A percentile compares a stretch with the other conserved stretches of the same genome.
These are phyloP conservation scores for Phytophthora litchii DNA, from an alignment of 352 stramenopile genomes.

Conservation along the genomic window DNA sequence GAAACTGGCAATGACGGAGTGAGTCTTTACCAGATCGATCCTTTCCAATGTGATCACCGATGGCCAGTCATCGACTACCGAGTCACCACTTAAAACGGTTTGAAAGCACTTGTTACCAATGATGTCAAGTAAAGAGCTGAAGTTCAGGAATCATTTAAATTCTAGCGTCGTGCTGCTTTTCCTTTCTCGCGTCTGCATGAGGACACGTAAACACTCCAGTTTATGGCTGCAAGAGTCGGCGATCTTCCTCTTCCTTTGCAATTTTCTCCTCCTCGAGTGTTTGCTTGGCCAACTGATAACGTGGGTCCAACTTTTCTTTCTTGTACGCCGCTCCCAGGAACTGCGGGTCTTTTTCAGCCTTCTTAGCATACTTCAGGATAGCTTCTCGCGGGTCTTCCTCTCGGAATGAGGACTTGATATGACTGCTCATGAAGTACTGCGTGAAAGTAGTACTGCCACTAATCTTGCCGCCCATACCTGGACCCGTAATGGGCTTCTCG, in stretches of 20 bases:
- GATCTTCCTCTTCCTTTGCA: conserved; percentile 78
- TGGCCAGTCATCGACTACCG: too few relatives aligned
- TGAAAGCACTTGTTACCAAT: too few relatives aligned
- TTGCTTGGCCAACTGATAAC: conserved; percentile 74
- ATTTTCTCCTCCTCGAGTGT: conserved; percentile 85
- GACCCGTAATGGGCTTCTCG: conserved; percentile 75
- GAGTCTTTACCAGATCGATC: too few relatives aligned
- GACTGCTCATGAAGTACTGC: conserved; percentile 89
- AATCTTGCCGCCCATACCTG: conserved; percentile 80
- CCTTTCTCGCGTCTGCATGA: too few relatives aligned
- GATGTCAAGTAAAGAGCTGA: too few relatives aligned
- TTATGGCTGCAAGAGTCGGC: conserved; percentile 73
- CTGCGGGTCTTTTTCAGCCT: conserved; percentile 70
- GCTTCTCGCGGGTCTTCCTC: conserved; percentile 85
- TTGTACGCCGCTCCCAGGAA: conserved; percentile 72
- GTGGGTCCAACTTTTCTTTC: conserved; percentile 67
- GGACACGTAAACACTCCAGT: neutral
- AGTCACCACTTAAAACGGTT: too few relatives aligned
- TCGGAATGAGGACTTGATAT: conserved; percentile 86
- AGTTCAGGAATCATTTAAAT: too few relatives aligned
- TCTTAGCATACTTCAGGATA: conserved; percentile 88
- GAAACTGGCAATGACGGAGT: too few relatives aligned
- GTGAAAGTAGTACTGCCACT: conserved; percentile 85
- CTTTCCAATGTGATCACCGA: too few relatives aligned
- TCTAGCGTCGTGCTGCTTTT: too few relatives aligned